Evolutionary conservation across 768 basidiomycete genomes (phyloP), one percentile per base, ranked within the genome.

Genomic region (Mycena polygramma): DNA sequence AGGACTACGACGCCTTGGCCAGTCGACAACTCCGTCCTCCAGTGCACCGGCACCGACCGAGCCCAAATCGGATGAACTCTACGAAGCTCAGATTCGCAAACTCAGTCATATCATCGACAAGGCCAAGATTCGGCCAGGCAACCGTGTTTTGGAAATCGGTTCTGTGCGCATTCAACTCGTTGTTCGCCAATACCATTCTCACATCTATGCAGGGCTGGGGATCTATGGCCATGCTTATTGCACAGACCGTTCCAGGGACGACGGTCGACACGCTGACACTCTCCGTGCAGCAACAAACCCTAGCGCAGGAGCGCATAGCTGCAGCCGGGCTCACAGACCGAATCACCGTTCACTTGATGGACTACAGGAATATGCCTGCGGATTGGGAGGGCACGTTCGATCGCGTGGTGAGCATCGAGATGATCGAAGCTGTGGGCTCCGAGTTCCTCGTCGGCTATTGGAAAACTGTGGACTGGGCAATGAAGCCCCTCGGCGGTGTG

Each of bases 231-330:
- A 90, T 93, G 57, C 82, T 86, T 63, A 86, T 92, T 54, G 89
- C 89, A 0, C 80, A 82, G 43, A 85, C 83, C 13, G 80, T 88
- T 64, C 86, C 89, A 2, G 84, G 83, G 43, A 91, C 89, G 54
- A 86, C 82, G 0, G 84, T 94, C 55, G 91, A 94, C 75, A 92
- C 92, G 13, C 81, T 94, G 66, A 94, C 93, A 13, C 85, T 94
- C 19, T 92, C 91, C 0, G 81, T 85, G 9, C 88, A 91, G 59
- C 93, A 94, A 73, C 89, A 89, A 69, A 77, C 74, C 1, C 83
- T 91, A 10, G 91, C 90, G 0, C 84, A 83, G 55, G 81, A 88
- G 54, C 84, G 90, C 8, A 88, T 92, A 58, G 80, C 79, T 3
- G 81, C 79, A 1, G 87, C 86, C 13, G 91, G 91, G 7, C 76